A percentile compares a stretch with the other conserved stretches of the same genome.
Conservation (phyloP, 1,139 yeast species). For the Hansenula sp. region DNA sequence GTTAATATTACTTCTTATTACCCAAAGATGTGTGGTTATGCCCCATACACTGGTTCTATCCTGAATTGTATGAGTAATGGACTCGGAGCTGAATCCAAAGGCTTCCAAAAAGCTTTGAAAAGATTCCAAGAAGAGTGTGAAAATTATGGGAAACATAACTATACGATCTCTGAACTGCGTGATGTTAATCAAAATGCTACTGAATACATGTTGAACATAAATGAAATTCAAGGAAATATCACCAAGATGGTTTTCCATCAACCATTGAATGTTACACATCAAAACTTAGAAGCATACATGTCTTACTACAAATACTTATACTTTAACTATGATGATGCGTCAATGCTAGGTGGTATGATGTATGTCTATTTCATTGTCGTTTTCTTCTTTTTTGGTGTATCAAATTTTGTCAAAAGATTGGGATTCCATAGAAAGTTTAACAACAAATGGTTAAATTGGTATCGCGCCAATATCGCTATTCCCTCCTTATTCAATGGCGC, state of each 20-base stretch:
- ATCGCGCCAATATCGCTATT: slow-evolving; percentile 13
- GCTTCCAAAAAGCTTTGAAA: neutral
- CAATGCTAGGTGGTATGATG: slow-evolving; percentile 5
- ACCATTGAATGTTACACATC: slow-evolving; percentile 2
- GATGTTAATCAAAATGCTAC: slow-evolving; percentile 35
- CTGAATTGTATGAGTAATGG: neutral
- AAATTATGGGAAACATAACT: neutral
- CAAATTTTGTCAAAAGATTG: slow-evolving; percentile 6
- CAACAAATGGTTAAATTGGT: slow-evolving; percentile 12
- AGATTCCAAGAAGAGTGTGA: neutral
- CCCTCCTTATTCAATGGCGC: slow-evolving; percentile 16
- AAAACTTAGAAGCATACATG: too few relatives aligned
- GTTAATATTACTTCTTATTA: neutral
- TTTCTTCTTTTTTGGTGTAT: slow-evolving; percentile 6
- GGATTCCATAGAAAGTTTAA: slow-evolving; percentile 13
- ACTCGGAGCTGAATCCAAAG: neutral
- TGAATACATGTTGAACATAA: slow-evolving; percentile 41
- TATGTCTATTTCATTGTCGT: slow-evolving; percentile 10
- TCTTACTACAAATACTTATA: slow-evolving; percentile 1
- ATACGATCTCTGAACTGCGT: slow-evolving; percentile 26
- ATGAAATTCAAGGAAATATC: slow-evolving; percentile 88
- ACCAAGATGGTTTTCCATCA: slow-evolving; percentile 43
- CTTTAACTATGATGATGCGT: slow-evolving; percentile 13
- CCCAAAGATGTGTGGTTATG: neutral
- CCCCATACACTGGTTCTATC: neutral